phyloP scores from a whole-genome alignment of 1,284 basidiomycete genomes.

The Baeospora myosura region DNA sequence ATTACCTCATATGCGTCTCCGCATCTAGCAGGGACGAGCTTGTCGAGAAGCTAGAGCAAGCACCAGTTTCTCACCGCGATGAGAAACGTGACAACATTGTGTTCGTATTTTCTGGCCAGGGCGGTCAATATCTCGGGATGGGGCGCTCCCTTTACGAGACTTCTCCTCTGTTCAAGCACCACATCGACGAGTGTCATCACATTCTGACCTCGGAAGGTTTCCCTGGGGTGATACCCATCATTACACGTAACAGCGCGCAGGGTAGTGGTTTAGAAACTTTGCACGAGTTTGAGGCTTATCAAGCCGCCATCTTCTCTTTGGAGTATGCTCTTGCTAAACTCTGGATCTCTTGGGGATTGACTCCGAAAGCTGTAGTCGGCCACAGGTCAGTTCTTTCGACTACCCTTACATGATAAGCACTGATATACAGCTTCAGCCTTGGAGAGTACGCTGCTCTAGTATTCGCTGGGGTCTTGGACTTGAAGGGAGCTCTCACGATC shows the following conservation, averaged over 20 bases:
- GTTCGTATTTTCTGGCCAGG: constrained; percentile 70
- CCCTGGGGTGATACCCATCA: constrained; percentile 39
- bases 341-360: constrained; percentile 62
- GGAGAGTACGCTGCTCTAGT: constrained; percentile 68
- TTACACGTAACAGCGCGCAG: constrained; percentile 22
- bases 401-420: constrained; percentile 7
- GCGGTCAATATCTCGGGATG: constrained; percentile 61
- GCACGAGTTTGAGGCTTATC: constrained; percentile 39
- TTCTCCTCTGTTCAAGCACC: constrained; percentile 35
- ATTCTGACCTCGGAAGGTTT: constrained; percentile 44
- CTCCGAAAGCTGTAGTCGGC: constrained; percentile 50
- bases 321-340: constrained; percentile 52
- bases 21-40: constrained; percentile 38
- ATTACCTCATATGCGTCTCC: constrained; percentile 42
- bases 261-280: constrained; percentile 13
- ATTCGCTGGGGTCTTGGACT: constrained; percentile 43
- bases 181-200: constrained; percentile 51
- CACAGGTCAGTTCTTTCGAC: constrained; percentile 43
- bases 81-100: constrained; percentile 24
- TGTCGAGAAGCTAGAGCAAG: constrained; percentile 30
- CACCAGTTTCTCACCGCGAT: constrained; percentile 19
- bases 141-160: constrained; percentile 46
- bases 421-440: constrained; percentile 32
- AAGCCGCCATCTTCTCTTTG: constrained; percentile 50
- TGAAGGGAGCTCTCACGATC: constrained; percentile 50